phyloP scores from a whole-genome alignment of 148 eudicot species.

The Rhododendron vialii region DNA sequence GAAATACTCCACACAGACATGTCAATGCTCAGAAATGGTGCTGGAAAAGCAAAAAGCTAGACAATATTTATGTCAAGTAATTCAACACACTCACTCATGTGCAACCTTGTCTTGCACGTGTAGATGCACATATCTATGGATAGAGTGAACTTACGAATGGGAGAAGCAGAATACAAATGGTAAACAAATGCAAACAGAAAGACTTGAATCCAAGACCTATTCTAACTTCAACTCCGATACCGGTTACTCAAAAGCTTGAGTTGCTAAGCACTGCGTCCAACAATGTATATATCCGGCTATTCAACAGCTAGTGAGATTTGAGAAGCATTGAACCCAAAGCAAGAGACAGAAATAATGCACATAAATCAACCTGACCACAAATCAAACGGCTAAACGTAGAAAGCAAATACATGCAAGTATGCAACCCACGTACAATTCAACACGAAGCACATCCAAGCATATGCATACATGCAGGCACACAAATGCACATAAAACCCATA shows the following conservation, averaged over 20 bases:
- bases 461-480: background rate
- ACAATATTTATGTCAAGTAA: background rate
- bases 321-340: background rate
- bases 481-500: background rate
- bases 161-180: background rate
- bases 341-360: background rate
- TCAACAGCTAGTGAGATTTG: background rate
- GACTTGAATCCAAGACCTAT: background rate
- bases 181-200: background rate
- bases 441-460: background rate
- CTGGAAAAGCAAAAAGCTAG: background rate
- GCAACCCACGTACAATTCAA: conserved; percentile 5
- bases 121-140: background rate
- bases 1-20: background rate
- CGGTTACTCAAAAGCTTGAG: background rate
- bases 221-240: background rate
- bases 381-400: background rate
- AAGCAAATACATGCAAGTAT: background rate
- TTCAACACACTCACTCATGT: background rate
- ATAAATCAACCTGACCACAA: no score
- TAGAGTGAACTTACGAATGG: background rate
- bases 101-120: background rate
- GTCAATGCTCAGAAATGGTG: background rate
- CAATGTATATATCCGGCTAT: background rate
- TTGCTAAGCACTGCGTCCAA: background rate